These are phyloP conservation scores for Musa acuminata DNA, from an alignment of 176 grass and related monocot genomes.

Conservation along the genomic window DNA sequence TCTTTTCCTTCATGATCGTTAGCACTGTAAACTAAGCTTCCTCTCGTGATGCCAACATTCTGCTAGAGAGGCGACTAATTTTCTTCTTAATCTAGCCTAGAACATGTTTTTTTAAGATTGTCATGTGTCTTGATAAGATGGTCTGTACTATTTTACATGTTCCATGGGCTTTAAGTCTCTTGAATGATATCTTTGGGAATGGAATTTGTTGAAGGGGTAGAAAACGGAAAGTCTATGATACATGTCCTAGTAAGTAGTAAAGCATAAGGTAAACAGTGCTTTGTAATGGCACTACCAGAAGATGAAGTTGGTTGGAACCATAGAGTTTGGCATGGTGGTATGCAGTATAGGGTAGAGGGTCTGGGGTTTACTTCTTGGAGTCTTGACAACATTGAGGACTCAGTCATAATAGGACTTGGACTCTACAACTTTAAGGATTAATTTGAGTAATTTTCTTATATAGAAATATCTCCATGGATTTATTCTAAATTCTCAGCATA, in stretches of 20 bases:
- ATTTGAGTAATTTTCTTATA: too few relatives aligned
- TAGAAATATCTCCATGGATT: too few relatives aligned
- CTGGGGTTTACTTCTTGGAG: background rate
- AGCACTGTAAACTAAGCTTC: background rate
- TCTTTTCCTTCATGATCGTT: background rate
- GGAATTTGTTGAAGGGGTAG: background rate
- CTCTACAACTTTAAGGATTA: too few relatives aligned
- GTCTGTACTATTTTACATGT: background rate
- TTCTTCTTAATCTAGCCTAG: background rate
- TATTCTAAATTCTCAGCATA: too few relatives aligned
- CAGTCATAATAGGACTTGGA: too few relatives aligned
- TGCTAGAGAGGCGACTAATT: background rate
- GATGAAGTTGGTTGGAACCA: background rate
- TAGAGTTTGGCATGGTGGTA: background rate
- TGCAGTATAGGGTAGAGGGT: background rate
- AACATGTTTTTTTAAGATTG: background rate
- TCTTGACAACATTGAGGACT: too few relatives aligned
- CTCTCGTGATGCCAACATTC: background rate
- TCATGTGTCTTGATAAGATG: background rate
- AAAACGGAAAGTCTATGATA: background rate
- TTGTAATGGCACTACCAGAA: background rate
- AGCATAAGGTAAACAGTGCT: background rate
- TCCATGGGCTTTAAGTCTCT: background rate
- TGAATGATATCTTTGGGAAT: background rate
- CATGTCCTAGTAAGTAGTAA: background rate